Conservation (phyloP, 2,329 filamentous ascomycete species). For the Fusarium sp. region DNA sequence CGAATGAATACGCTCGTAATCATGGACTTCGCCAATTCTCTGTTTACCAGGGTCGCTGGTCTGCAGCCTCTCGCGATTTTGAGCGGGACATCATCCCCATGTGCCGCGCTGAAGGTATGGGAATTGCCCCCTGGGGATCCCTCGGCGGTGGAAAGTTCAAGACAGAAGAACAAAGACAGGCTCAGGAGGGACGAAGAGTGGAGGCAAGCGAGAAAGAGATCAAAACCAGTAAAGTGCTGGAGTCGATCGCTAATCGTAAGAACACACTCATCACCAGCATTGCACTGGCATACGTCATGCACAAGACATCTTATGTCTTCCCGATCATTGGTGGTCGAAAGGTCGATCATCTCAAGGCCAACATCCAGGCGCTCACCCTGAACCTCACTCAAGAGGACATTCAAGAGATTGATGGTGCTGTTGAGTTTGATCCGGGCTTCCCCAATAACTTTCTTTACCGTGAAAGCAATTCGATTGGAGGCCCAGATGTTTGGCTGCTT, state of each 20-base stretch:
- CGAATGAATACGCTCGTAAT: conserved; percentile 78
- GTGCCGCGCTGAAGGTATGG: conserved; percentile 63
- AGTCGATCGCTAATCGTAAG: conserved; percentile 65
- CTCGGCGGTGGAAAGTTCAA: conserved; percentile 66
- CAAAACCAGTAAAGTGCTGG: conserved; percentile 62
- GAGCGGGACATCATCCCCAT: conserved; percentile 63
- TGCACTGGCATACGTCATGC: conserved; percentile 81
- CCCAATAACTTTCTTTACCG: conserved; percentile 73
- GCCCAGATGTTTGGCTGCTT: conserved; percentile 61
- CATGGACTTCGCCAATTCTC: conserved; percentile 80
- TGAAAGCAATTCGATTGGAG: conserved; percentile 55
- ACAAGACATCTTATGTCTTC: conserved; percentile 80
- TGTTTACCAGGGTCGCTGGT: conserved; percentile 63
- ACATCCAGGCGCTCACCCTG: conserved; percentile 77
- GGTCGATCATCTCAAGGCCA: conserved; percentile 77
- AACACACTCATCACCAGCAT: conserved; percentile 62
- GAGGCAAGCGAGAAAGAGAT: conserved; percentile 68
- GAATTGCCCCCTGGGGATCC: conserved; percentile 72
- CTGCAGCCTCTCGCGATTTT: conserved; percentile 57
- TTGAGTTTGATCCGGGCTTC: conserved; percentile 76
- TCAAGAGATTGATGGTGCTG: conserved; percentile 74
- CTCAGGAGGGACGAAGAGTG: conserved; percentile 56
- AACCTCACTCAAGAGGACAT: conserved; percentile 74
- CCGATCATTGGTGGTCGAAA: conserved; percentile 81
- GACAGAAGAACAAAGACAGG: conserved; percentile 54